Evolutionary conservation across 2,329 filamentous ascomycete genomes (phyloP), one percentile per base, ranked within the genome.

Genomic region (Aspergillus proliferans): DNA sequence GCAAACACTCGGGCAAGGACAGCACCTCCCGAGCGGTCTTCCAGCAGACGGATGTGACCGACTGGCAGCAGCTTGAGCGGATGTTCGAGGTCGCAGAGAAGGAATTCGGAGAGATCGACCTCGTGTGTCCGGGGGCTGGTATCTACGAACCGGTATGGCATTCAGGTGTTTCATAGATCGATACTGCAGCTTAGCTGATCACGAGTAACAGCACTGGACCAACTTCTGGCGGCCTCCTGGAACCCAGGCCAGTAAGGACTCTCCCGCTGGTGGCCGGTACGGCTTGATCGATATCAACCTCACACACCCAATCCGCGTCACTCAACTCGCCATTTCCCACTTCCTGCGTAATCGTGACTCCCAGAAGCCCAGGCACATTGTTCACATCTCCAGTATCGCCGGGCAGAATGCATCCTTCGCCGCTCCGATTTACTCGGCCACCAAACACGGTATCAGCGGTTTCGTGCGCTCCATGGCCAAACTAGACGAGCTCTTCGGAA

Each of bases 151-250:
- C 69, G 50, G 71, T 73, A 59, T 24, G 66, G 57, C 4, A 48
- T n/a, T 10, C 12, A 14, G 7, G 15, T 5, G 34, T 6, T 36
- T n/a, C 7, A 3, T 18, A 7, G 1, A 36, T 6, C 34, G 7
- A 36, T n/a, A 18, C 6, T n/a, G 7, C 9, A 40, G 38, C 10
- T 1, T 22, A 6, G 12, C 15, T 21, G 38, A 19, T 6, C 15
- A 18, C 2, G 19, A 10, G 9, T 0, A 21, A 54, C 51, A 77
- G 69, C 63, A 68, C 41, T 77, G 69, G 63, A 74, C 68, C 24
- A 75, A 72, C 51, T 78, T 79, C 63, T 79, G 75, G 75, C 60
- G 68, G 36, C 73, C 76, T 4, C 76, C 76, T 1, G 72, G 73
- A 8, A 62, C 66, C 3, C 50, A 64, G 0, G 60, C 64, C 22